Percentiles rank a stretch among this genome's conserved stretches.
These are phyloP conservation scores for Gonapodya prolifera DNA, from an alignment of 192 early-diverging fungal genomes.

Conservation along the genomic window DNA sequence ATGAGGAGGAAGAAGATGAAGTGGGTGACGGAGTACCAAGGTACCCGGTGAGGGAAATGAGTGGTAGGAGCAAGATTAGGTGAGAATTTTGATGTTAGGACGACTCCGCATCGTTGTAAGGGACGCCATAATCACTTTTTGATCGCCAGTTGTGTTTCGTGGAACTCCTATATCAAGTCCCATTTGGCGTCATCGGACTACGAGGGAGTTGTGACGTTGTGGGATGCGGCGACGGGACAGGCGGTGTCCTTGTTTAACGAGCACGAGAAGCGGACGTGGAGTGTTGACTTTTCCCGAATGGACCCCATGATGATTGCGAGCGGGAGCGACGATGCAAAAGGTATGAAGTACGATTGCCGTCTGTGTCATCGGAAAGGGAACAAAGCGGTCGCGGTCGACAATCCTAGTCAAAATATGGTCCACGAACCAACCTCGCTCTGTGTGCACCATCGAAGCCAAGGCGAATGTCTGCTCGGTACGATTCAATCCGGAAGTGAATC, in stretches of 20 bases:
- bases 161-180: conserved; percentile 76
- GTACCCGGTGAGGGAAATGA: conserved; percentile 72
- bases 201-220: conserved; percentile 77
- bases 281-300: conserved; percentile 66
- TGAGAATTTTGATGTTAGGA: conserved; percentile 17
- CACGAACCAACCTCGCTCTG: conserved; percentile 52
- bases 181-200: conserved; percentile 85
- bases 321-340: conserved; percentile 83
- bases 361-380: background rate
- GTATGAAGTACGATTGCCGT: conserved; percentile 10
- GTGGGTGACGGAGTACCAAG: conserved; percentile 8
- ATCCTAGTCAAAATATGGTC: conserved; percentile 78
- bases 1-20: conserved; percentile 5
- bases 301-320: conserved; percentile 72
- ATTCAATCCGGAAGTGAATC: conserved; percentile 63
- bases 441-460: conserved; percentile 67
- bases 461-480: conserved; percentile 90
- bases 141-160: conserved; percentile 66
- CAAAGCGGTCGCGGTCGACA: background rate
- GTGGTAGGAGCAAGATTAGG: conserved; percentile 76
- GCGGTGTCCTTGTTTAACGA: conserved; percentile 59
- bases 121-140: background rate
- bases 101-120: background rate
- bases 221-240: conserved; percentile 63
- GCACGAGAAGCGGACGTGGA: conserved; percentile 88